Evolutionary conservation across 2,329 filamentous ascomycete genomes (phyloP).

Genomic region (Colletotrichum spaethianum): DNA sequence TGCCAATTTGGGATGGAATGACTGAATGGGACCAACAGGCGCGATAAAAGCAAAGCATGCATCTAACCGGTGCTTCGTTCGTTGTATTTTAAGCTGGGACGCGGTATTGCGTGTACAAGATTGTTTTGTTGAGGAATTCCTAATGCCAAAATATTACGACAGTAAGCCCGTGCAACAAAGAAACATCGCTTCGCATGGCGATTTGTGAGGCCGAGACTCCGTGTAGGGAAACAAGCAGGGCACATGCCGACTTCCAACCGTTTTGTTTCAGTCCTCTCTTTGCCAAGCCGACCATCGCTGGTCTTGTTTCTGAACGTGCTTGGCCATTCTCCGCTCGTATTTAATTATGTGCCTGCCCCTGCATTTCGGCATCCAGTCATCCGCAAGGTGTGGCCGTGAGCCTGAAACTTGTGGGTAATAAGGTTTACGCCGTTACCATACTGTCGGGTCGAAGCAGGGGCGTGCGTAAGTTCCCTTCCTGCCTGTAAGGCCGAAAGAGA

Average conservation of each 20-base stretch:
- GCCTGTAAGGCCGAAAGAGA: background rate
- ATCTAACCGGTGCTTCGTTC: too few relatives aligned
- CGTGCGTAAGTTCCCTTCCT: background rate
- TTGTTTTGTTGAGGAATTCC: background rate
- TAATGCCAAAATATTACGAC: background rate
- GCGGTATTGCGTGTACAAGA: background rate
- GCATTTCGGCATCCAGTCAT: too few relatives aligned
- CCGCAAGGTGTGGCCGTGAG: too few relatives aligned
- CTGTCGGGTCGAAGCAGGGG: conserved; percentile 2
- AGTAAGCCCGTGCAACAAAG: background rate
- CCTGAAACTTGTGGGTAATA: conserved; percentile 9
- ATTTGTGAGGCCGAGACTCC: background rate
- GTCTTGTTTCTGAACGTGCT: too few relatives aligned
- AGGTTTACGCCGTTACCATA: conserved; percentile 10
- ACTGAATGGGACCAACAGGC: background rate
- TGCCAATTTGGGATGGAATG: background rate
- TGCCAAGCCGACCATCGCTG: background rate
- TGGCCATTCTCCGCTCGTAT: too few relatives aligned
- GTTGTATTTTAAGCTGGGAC: too few relatives aligned
- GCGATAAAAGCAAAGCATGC: background rate
- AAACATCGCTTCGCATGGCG: background rate
- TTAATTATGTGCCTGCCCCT: too few relatives aligned
- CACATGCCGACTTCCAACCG: background rate
- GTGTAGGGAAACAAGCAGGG: background rate
- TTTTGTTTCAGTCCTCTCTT: background rate